Evolutionary conservation across 225 moss, liverwort and hornwort genomes (phyloP).

Genomic region (Physcomitrellopsis africana): DNA sequence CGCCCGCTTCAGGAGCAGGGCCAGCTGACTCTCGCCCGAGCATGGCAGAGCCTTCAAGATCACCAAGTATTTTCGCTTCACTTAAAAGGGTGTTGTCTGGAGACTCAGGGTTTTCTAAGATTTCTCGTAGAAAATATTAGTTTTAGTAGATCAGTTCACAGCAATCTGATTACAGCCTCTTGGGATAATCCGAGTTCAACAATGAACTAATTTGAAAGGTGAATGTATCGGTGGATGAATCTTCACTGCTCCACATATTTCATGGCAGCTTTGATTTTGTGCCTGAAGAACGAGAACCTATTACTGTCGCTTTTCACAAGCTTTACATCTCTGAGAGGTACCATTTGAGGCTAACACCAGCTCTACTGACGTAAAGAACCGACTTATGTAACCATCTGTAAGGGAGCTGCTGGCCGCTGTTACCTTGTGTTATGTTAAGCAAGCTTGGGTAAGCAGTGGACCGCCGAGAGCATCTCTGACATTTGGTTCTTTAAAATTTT

Average conservation of each 20-base stretch:
- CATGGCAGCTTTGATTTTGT: constrained; percentile 21
- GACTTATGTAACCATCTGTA: constrained; percentile 7
- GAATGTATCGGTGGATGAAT: constrained; percentile 16
- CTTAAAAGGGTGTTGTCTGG: constrained; percentile 44
- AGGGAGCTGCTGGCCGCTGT: constrained; percentile 23
- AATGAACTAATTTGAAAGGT: constrained; percentile 18
- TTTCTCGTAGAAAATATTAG: constrained; percentile 35
- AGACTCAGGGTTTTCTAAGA: constrained; percentile 31
- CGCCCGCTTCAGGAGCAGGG: constrained; percentile 38
- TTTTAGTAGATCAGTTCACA: constrained; percentile 10
- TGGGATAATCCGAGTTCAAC: constrained; percentile 2
- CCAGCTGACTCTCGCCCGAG: constrained; percentile 27
- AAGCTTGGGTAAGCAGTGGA: constrained; percentile 24
- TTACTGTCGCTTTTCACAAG: constrained; percentile 12
- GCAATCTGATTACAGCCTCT: constrained; percentile 19
- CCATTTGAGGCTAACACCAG: neutral
- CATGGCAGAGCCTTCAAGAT: constrained; percentile 31
- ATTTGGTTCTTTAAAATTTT: constrained; percentile 14
- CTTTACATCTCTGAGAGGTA: neutral
- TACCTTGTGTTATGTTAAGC: constrained; percentile 29
- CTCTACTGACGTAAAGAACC: neutral
- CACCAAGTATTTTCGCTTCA: constrained; percentile 19
- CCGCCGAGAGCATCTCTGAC: constrained; percentile 16
- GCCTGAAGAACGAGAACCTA: constrained; percentile 15
- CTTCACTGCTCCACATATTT: constrained; percentile 30